phyloP scores from a whole-genome alignment of 768 basidiomycete genomes.

The Russula sp. region DNA sequence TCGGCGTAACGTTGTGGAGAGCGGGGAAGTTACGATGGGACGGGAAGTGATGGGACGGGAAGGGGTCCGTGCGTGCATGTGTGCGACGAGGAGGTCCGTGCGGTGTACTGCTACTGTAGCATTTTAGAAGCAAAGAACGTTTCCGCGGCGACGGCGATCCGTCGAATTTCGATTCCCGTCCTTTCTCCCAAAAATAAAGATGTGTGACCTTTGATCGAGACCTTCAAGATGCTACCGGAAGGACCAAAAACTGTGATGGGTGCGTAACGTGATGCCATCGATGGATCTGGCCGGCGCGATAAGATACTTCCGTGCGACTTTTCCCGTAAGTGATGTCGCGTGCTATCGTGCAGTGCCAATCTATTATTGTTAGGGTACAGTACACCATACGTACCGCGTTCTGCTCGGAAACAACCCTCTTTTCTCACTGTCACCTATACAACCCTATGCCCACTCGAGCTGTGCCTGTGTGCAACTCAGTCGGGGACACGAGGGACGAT shows the following conservation, averaged over 20 bases:
- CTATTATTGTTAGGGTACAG: neutral
- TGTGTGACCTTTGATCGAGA: neutral
- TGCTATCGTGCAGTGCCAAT: neutral
- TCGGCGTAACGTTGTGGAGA: neutral
- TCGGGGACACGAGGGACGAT: neutral
- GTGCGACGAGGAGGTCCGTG: too few relatives aligned
- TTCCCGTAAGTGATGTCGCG: neutral
- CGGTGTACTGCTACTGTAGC: neutral
- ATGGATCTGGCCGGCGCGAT: constrained; percentile 4
- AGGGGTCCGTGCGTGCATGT: too few relatives aligned
- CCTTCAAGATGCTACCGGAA: neutral
- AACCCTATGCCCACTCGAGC: constrained; percentile 10
- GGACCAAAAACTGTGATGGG: neutral
- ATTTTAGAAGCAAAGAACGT: neutral
- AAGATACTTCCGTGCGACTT: neutral
- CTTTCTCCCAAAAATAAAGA: neutral
- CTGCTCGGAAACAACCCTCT: constrained; percentile 5
- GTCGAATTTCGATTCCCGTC: neutral
- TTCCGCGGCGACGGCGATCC: neutral
- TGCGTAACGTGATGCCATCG: neutral
- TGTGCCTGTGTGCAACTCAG: neutral
- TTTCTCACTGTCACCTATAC: constrained; percentile 10
- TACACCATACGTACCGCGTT: neutral
- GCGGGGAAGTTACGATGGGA: neutral
- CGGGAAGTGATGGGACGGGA: neutral